Conservation (phyloP, 148 eudicot species). For the Vaccinium macrocarpon region DNA sequence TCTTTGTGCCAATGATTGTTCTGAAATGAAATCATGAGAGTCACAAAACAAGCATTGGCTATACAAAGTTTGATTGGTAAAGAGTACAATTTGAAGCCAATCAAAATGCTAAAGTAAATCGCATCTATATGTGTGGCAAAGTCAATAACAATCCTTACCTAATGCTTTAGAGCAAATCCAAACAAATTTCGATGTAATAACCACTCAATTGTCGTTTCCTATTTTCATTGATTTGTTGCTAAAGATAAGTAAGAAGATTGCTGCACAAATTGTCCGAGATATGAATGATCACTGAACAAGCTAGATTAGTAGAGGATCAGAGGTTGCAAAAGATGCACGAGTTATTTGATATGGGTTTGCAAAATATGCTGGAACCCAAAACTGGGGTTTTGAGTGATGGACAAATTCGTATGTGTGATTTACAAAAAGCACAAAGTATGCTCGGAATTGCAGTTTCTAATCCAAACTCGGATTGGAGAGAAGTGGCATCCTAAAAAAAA, state of each 20-base stretch:
- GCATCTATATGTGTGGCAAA: background rate
- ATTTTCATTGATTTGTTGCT: background rate
- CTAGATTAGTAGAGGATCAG: background rate
- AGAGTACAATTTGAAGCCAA: slow-evolving; percentile 9
- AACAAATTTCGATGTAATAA: background rate
- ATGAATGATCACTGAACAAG: background rate
- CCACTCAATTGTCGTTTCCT: background rate
- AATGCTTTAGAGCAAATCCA: background rate
- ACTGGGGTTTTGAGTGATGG: background rate
- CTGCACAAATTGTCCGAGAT: background rate
- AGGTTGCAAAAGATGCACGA: too few relatives aligned
- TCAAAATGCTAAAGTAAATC: slow-evolving; percentile 1
- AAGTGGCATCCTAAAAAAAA: background rate
- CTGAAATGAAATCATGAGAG: slow-evolving; percentile 17
- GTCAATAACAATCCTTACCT: slow-evolving; percentile 5
- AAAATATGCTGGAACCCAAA: background rate
- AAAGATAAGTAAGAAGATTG: background rate
- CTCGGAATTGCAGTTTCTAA: background rate
- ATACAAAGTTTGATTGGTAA: background rate
- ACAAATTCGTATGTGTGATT: background rate
- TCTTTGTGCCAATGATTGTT: slow-evolving; percentile 8
- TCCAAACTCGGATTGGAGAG: background rate
- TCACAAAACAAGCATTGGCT: slow-evolving; percentile 7
- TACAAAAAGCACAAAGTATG: background rate
- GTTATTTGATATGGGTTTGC: background rate